Evolutionary conservation across 805 yeast species (phyloP).

Genomic region (Lipomyces orientalis): DNA sequence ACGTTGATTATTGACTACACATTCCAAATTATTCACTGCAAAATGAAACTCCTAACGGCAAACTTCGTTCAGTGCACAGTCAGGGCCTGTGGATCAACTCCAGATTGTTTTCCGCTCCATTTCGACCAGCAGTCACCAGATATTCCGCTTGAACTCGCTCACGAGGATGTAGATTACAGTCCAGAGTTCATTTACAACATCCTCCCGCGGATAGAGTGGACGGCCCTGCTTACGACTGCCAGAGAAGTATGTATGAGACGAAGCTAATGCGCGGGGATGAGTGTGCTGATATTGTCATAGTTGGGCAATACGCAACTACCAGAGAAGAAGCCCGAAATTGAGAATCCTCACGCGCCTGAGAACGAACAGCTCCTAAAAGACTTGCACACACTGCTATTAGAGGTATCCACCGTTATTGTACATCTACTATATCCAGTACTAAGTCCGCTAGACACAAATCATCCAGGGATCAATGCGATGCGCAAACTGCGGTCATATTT

Average conservation of each 20-base stretch:
- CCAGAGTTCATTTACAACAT: constrained; percentile 79
- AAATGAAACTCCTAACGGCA: constrained; percentile 92
- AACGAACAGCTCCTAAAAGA: constrained; percentile 66
- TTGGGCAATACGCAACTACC: constrained; percentile 42
- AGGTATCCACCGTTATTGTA: constrained; percentile 44
- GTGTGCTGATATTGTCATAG: constrained; percentile 10
- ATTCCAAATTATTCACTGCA: background rate
- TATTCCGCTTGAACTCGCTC: constrained; percentile 63
- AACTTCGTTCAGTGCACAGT: constrained; percentile 95
- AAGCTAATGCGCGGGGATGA: background rate
- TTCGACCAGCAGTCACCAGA: constrained; percentile 52
- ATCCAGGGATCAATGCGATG: constrained; percentile 90
- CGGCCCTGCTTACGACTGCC: constrained; percentile 79
- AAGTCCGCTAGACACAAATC: constrained; percentile 64
- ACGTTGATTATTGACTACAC: background rate
- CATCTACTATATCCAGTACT: background rate
- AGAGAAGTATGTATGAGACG: constrained; percentile 56
- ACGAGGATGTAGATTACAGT: constrained; percentile 79
- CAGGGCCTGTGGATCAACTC: constrained; percentile 73
- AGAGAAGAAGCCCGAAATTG: constrained; percentile 47
- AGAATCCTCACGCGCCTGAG: constrained; percentile 56
- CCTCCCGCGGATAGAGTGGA: constrained; percentile 86
- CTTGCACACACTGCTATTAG: constrained; percentile 76
- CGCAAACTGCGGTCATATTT: constrained; percentile 81
- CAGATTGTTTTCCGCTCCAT: constrained; percentile 79